Base-by-base conservation (phyloP, 139 green algal species). In the Coccomyxa sp. region DNA sequence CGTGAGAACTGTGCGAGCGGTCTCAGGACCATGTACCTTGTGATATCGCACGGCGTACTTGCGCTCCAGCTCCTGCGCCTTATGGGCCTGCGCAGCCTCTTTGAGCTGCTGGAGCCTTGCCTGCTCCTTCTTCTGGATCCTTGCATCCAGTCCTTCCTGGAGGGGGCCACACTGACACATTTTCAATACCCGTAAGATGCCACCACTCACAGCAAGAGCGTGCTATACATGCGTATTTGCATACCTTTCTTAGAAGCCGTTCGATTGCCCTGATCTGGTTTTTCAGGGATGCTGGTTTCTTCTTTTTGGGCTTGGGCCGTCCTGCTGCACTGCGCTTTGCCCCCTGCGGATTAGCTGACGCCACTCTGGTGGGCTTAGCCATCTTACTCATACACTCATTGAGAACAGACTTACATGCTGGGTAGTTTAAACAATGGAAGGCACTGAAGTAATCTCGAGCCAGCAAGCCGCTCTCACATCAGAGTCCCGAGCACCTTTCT, bases 31-130 rank as follows among this genome's bases (percentile, higher is more conserved):
- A 70, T 24, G 29, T 80, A 92, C 92, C 86, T 93, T 92, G 82
- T 96, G 92, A 76, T 97, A 97, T 24, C 83, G 80, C 12, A 82
- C 76, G 0, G 92, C 87, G 54, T 89, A 86, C 73, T 91, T 91
- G 35, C 81, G 80, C 83, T 95, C 89, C 58, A 73, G 37, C 76
- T 92, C 88, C 39, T 79, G 31, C 5, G 71, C 68, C 31, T 85
- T 22, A 9, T 87, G 77, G 34, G 84, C 70, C 44, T 70, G 37
- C 18, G 79, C 36, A 8, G 35, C 39, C 27, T 79, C 69, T 41
- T 73, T 50, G 55, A 95, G 86, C 75, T 90, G 78, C 7, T 79
- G 70, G 38, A 95, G 86, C 82, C 90, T 85, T 7, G 75, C 73
- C 74, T 95, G 81, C 81, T 92, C 87, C 55, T 75, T 76, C 5